Base-by-base conservation (phyloP, 441 rosid species). In the Euphorbia celastroides region DNA sequence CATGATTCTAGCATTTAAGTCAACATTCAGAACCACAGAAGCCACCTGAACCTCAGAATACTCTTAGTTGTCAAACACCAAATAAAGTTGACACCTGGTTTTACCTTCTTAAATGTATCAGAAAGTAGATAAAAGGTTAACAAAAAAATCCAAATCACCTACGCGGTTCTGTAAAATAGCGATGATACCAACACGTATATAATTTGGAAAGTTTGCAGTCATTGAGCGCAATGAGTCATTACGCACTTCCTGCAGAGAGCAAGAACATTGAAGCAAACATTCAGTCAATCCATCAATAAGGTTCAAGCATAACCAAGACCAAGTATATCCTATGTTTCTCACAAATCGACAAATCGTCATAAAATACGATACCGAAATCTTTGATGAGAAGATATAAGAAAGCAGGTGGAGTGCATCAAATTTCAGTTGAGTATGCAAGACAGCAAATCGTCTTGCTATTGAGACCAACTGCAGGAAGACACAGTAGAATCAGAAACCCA, bases 81-180 rank as follows among this genome's bases (percentile, higher is more conserved):
- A 12, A 57, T 42, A 30, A 13, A 30, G 42, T 2, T 17, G 57
- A 48, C 17, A 17, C 3, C 10, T 52, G 11, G 22, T 57, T 50
- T 64, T n/a, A 27, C 60, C 31, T 30, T 54, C 34, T 51, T 58
- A 60, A 20, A 46, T 55, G 51, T 7, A 65, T 17, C 32, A 17
- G 42, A 66, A 61, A 30, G 31, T 46, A 63, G 62, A n/a, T 16
- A 62, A 44, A 44, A 63, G 16, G 65, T 34, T 12, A 57, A 60
- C 5, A 32, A 28, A 12, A 42, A 38, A 31, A 4, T 62, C 57
- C 38, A 65, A 62, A 64, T 70, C 79, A 91, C 97, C 96, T 61
- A 92, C 90, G 16, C 94, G 91, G 66, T 88, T 92, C 69, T 92
- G 98, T 70, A 94, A 80, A 73, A 92, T 84, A 65, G 88, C 84